Conservation (phyloP, 1,139 yeast genomes). For the Diutina siamensis region DNA sequence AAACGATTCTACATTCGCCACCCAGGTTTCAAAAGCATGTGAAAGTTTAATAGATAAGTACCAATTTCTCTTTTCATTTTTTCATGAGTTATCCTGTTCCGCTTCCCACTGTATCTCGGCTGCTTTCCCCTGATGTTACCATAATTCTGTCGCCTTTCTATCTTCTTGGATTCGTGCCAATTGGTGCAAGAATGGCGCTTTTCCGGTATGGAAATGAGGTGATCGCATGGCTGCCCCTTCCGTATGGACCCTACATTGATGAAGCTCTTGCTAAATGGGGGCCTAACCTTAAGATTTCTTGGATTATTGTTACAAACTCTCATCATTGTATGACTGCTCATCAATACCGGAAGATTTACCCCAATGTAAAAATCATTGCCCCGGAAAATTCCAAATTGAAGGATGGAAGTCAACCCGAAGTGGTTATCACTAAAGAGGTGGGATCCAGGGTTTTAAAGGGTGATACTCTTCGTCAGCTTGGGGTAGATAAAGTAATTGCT, state of each 20-base stretch:
- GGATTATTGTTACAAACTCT: slow-evolving; percentile 35
- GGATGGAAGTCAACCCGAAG: slow-evolving; percentile 11
- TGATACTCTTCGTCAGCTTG: slow-evolving; percentile 12
- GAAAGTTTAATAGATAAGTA: no score
- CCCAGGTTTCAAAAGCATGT: no score
- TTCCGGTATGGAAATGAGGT: slow-evolving; percentile 7
- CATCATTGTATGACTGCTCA: slow-evolving; percentile 47
- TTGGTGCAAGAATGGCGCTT: slow-evolving; percentile 10
- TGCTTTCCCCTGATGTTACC: slow-evolving; percentile 8
- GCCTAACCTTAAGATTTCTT: not conserved
- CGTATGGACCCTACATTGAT: slow-evolving; percentile 8
- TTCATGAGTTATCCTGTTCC: slow-evolving; percentile 8
- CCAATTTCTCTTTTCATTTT: no score
- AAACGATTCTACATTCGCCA: no score
- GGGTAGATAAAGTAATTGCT: slow-evolving; percentile 19
- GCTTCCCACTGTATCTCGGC: slow-evolving; percentile 7
- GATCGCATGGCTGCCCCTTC: slow-evolving; percentile 9
- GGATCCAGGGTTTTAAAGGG: not conserved
- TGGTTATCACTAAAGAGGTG: slow-evolving; percentile 7
- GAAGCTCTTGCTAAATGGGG: slow-evolving; percentile 6
- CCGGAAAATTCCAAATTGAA: slow-evolving; percentile 25
- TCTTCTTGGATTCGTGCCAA: slow-evolving; percentile 4
- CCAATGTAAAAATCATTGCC: slow-evolving; percentile 39
- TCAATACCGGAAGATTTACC: slow-evolving; percentile 36
- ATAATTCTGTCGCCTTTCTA: slow-evolving; percentile 9